A percentile compares a stretch with the other conserved stretches of the same genome.
phyloP scores from a whole-genome alignment of 1,139 yeast genomes.

The Lodderomyces orthopsilosis region DNA sequence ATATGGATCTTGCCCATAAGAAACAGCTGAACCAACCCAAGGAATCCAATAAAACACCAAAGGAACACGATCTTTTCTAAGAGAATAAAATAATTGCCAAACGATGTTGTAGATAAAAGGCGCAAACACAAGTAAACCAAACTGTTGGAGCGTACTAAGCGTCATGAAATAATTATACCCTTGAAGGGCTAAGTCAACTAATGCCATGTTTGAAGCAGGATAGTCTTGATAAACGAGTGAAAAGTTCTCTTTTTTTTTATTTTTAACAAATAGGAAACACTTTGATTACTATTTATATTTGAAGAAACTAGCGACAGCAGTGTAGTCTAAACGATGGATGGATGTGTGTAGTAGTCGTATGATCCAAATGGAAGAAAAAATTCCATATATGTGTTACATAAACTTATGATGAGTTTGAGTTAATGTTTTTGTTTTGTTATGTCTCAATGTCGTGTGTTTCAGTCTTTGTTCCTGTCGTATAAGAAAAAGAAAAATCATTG shows the following conservation, averaged over 20 bases:
- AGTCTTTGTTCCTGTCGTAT: no score
- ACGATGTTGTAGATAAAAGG: constrained; percentile 60
- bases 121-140: constrained; percentile 36
- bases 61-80: constrained; percentile 81
- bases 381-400: not conserved
- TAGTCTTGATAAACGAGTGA: no score
- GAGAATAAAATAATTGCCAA: constrained; percentile 69
- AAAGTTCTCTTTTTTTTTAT: no score
- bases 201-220: not conserved
- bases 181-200: constrained; percentile 10
- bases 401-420: no score
- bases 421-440: no score
- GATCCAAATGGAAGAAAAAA: not conserved
- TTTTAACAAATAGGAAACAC: not conserved
- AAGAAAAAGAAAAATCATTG: no score
- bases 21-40: constrained; percentile 89
- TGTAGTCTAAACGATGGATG: not conserved
- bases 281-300: not conserved
- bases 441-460: no score
- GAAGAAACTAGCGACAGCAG: not conserved
- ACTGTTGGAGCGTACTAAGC: constrained; percentile 31
- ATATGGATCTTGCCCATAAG: constrained; percentile 91
- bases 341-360: not conserved
- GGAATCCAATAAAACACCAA: constrained; percentile 91
- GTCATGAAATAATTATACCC: constrained; percentile 17